Conservation (phyloP, 2,329 filamentous ascomycete genomes). For the Nannizziopsis barbatae region DNA sequence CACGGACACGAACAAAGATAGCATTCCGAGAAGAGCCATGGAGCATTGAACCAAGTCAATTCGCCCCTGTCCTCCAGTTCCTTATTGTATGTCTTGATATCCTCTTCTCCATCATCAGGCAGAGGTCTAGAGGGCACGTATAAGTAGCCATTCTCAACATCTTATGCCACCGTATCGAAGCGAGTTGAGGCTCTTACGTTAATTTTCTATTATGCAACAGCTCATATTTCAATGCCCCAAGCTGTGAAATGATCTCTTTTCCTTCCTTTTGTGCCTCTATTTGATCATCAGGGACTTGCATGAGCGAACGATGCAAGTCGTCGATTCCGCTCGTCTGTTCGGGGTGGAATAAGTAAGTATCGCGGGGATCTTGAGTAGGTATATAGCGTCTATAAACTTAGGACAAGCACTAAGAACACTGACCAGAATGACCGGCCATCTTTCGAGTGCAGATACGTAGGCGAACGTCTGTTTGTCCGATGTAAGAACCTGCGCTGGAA, state of each 20-base stretch:
- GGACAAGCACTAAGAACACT: constrained; percentile 19
- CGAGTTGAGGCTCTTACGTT: constrained; percentile 43
- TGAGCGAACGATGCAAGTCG: constrained; percentile 63
- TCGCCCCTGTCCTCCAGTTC: constrained; percentile 65
- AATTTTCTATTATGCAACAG: constrained; percentile 76
- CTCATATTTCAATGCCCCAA: constrained; percentile 85
- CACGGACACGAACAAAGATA: constrained; percentile 55
- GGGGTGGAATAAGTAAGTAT: background rate
- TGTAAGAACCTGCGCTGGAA: constrained; percentile 61
- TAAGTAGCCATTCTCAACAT: background rate
- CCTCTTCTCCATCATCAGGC: constrained; percentile 61
- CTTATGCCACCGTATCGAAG: background rate
- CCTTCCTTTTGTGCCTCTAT: constrained; percentile 59
- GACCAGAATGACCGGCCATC: constrained; percentile 91
- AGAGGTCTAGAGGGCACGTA: constrained; percentile 48
- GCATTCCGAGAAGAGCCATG: constrained; percentile 90
- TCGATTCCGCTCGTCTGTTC: constrained; percentile 79
- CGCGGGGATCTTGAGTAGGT: constrained; percentile 10
- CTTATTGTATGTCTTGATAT: constrained; percentile 72
- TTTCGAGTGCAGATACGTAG: constrained; percentile 67
- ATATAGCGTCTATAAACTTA: constrained; percentile 10
- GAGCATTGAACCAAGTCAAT: constrained; percentile 68
- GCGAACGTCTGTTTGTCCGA: constrained; percentile 79
- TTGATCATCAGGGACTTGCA: constrained; percentile 40
- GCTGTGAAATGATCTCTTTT: constrained; percentile 68